Evolutionary conservation across 139 green algal genomes (phyloP), one percentile per base, ranked within the genome.

Genomic region (Choricystis sp.): DNA sequence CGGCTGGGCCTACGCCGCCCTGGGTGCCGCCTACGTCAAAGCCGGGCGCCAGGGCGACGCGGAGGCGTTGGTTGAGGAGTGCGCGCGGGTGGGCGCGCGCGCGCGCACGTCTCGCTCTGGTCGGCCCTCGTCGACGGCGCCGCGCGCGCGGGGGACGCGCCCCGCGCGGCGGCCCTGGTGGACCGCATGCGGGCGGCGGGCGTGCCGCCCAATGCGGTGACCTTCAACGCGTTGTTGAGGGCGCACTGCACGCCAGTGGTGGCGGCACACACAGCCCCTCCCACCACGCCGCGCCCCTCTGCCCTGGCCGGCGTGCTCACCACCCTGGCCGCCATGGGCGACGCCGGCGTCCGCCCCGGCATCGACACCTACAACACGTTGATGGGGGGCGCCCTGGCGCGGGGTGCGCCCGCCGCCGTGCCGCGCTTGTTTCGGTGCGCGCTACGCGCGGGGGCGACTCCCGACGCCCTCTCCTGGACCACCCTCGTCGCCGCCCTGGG

Each of bases 291-390:
- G 62, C 14, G n/a, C 62, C 3, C 40, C 49, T 4, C 16, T 61
- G 26, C 22, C 59, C 14, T 59, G 59, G 24, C 26, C 61, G 58
- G 25, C 59, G 25, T 48, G 30, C 4, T 65, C 20, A 59, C 49
- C 27, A 29, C 78, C 59, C 30, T 80, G 48, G 21, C 24, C 0
- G 26, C 68, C 22, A 80, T 83, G 77, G 60, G 59, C 25, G 48
- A 29, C n/a, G 58, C 20, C 28, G 73, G 73, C 0, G 56, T 80
- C 22, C 26, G n/a, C 9, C 73, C 77, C 9, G 69, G 29, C 1
- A 64, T 59, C 3, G 77, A 78, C 64, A 80, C 77, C 2, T 77
- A 74, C 69, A 80, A 75, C 26, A 74, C 69, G 0, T 66, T 82
- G 29, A 69, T 82, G 52, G 26, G 63, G 3, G 66, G 62, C 24